Conservation (phyloP, 116 monocot species). For the Phalaenopsis hybrid region DNA sequence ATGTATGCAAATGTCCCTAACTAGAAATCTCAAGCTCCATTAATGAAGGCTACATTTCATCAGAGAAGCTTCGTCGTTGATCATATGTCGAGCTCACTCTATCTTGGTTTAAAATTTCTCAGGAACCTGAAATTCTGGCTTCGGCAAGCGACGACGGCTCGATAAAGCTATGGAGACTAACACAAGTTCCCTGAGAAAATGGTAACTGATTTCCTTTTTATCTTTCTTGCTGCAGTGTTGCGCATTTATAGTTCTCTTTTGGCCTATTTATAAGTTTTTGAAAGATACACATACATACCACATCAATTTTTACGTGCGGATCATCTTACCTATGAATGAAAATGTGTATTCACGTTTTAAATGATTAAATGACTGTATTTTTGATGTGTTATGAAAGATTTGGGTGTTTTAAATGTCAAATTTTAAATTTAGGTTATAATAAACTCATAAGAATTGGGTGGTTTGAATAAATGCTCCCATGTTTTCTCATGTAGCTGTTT, state of each 20-base stretch:
- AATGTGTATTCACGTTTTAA: too few relatives aligned
- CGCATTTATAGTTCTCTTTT: neutral
- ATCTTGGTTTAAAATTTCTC: conserved; percentile 4
- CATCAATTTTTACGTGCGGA: too few relatives aligned
- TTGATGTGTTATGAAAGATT: too few relatives aligned
- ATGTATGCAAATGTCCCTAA: neutral
- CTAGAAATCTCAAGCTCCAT: neutral
- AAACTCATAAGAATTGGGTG: too few relatives aligned
- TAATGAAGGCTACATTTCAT: neutral
- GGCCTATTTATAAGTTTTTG: neutral
- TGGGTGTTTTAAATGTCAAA: too few relatives aligned
- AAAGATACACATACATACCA: too few relatives aligned
- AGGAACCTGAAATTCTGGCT: conserved; percentile 65
- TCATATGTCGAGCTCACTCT: too few relatives aligned
- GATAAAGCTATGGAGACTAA: conserved; percentile 73
- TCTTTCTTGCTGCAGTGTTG: neutral
- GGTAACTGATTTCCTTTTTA: neutral
- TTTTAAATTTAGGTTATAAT: too few relatives aligned
- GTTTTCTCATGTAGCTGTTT: neutral
- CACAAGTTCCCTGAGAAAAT: neutral
- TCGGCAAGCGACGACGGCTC: conserved; percentile 83
- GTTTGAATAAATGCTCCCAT: too few relatives aligned
- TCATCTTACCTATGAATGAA: too few relatives aligned
- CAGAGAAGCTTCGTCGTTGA: neutral
- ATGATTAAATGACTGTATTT: too few relatives aligned